Percentiles rank a stretch among this genome's conserved stretches.
These are phyloP conservation scores for Meyerozyma carpophila DNA, from an alignment of 1,139 yeast species.

Conservation along the genomic window DNA sequence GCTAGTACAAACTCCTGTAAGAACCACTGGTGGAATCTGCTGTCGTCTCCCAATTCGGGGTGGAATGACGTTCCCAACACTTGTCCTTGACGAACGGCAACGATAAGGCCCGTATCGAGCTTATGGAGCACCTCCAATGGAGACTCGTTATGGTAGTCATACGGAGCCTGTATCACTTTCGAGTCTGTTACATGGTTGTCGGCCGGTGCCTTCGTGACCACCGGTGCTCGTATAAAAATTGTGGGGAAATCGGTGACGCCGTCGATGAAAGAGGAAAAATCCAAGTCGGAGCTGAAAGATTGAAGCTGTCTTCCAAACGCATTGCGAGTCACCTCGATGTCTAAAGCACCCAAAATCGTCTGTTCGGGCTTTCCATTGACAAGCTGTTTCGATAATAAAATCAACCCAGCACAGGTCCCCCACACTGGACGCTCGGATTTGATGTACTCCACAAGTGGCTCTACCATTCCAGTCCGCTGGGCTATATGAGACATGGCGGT, in stretches of 20 bases:
- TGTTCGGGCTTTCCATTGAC: constrained; percentile 56
- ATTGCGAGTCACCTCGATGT: constrained; percentile 61
- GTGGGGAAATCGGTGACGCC: constrained; percentile 45
- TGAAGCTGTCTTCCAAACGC: constrained; percentile 79
- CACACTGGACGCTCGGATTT: constrained; percentile 55
- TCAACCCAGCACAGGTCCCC: constrained; percentile 89
- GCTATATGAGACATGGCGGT: constrained; percentile 73
- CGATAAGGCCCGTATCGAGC: constrained; percentile 42
- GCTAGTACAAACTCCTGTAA: constrained; percentile 45
- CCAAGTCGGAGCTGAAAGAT: constrained; percentile 51
- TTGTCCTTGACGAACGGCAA: constrained; percentile 69
- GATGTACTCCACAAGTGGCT: constrained; percentile 50
- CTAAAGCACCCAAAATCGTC: constrained; percentile 58
- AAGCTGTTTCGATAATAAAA: constrained; percentile 56
- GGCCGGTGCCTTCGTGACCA: constrained; percentile 28
- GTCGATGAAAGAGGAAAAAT: constrained; percentile 43
- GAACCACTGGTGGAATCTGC: constrained; percentile 73
- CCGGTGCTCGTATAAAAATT: constrained; percentile 77
- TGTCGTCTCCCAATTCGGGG: constrained; percentile 60
- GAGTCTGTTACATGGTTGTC: constrained; percentile 12
- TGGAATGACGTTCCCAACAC: constrained; percentile 76
- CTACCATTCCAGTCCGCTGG: constrained; percentile 54
- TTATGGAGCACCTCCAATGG: constrained; percentile 41
- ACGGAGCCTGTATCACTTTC: constrained; percentile 19
- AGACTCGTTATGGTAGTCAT: constrained; percentile 19